Evolutionary conservation across 805 yeast species (phyloP), one percentile per base, ranked within the genome.

Genomic region (Vanderwaltozyma yarrowii): DNA sequence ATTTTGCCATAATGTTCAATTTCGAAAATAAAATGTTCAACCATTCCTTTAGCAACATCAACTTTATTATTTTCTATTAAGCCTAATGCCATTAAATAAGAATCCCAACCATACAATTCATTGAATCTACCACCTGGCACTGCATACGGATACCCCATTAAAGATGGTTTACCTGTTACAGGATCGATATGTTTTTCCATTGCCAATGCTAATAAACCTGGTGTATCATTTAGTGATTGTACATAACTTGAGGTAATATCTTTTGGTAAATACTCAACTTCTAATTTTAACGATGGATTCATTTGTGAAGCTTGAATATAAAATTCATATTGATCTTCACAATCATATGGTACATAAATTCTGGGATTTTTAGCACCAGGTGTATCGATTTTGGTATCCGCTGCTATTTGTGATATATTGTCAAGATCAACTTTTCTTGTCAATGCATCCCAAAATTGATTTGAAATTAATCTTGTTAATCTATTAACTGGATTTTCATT

Each of bases 91-190:
- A 80, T 87, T 80, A 92, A 84, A 55, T 92, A 89, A 2, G 96
- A 86, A 58, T 89, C 98, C 98, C 98, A 89, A 12, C 97, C 98
- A 54, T 92, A 89, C 41, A 87, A 72, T 63, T 89, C 98, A 63
- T 92, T 92, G 61, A 89, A 89, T 45, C 98, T 69, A 20, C 98
- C 97, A 16, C 98, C 98, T 1, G 98, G 98, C 15, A 89, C 97
- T 15, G 86, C 82, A 59, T 89, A 89, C 0, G 95, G 95, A 52
- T 72, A 76, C 14, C 87, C 85, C 28, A 71, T 66, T 32, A 80
- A 50, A 10, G 70, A 66, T 13, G 53, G 54, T 28, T 73, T 71
- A 40, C 76, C 73, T 1, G 70, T 61, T 3, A 62, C 50, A 5
- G 80, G 76, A 45, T 77, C 76, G 30, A 60, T 53, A 18, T 58